phyloP scores from a whole-genome alignment of 441 rosid genomes.

The Populus hybrid region DNA sequence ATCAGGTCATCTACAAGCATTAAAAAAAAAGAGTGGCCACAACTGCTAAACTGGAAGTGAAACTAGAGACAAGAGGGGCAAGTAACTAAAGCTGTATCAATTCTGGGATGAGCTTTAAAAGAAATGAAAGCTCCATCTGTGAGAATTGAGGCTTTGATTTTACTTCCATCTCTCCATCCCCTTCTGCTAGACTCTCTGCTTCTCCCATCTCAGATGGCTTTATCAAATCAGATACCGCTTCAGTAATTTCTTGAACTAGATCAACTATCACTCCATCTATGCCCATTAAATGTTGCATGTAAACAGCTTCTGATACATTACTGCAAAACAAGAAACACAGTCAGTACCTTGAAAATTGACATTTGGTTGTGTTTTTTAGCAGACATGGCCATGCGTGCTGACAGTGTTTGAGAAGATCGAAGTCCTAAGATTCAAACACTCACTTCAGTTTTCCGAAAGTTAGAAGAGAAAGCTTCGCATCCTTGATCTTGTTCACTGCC shows the following conservation, averaged over 20 bases:
- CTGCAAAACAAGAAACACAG: conserved; percentile 25
- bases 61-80: background rate
- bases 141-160: conserved; percentile 66
- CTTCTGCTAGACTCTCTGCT: conserved; percentile 16
- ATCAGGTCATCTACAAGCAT: background rate
- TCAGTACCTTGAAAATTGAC: background rate
- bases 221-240: conserved; percentile 58
- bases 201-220: conserved; percentile 30
- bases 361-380: too few species aligned
- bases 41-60: background rate
- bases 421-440: conserved; percentile 9
- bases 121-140: conserved; percentile 68
- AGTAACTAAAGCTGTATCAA: conserved; percentile 52
- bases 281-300: conserved; percentile 89
- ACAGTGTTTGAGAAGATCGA: background rate
- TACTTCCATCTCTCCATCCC: conserved; percentile 11
- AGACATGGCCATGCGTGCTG: background rate
- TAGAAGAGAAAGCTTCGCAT: conserved; percentile 65
- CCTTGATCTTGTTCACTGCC: conserved; percentile 68
- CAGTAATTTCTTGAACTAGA: conserved; percentile 74
- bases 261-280: conserved; percentile 87
- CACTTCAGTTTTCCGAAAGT: conserved; percentile 85
- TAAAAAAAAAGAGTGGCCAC: background rate
- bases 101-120: conserved; percentile 81
- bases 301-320: conserved; percentile 78